Evolutionary conservation across 108 stramenopile genomes (phyloP), one percentile per base, ranked within the genome.

Genomic region (Cyclotella distinguenda): DNA sequence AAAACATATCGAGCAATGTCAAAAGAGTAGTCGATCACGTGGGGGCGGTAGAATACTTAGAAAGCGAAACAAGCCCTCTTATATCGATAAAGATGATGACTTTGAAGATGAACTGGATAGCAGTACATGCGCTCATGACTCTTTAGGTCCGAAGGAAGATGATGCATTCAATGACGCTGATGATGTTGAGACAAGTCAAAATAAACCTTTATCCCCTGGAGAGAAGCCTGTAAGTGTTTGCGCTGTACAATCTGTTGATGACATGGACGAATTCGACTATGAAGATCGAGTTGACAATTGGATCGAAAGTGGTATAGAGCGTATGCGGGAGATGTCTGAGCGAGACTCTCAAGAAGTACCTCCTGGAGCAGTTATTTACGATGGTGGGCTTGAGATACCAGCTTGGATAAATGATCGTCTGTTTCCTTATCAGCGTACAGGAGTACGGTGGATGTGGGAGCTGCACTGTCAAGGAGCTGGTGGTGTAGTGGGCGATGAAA

Each of bases 401-500:
- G 92, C 82, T 6, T 93, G 89, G 89, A 70, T 87, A 19, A 93
- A 93, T 47, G 65, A 93, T 74, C 71, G 87, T 0, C 69, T 96
- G 13, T 93, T 93, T 76, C 79, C 76, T 1, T 94, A 94, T 53
- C 93, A 95, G 66, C 62, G 88, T 13, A 80, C 81, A 18, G 96
- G 88, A 6, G 48, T 98, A 27, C 68, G 84, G 25, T 97, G 96
- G 95, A 87, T 99, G 87, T 97, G 96, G 95, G 88, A 93, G 51
- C 82, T 97, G 23, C 89, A 96, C 72, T 76, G 78, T 38, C 89
- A 97, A 72, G 89, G 93, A 55, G 90, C 82, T 0, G 98, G 98
- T 1, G 98, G 98, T 16, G 92, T 98, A 38, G 74, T 74, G 18
- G 66, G 64, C 1, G 72, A 74, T 32, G 71, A 68, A 26, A 68